A percentile compares a stretch with the other conserved stretches of the same genome.
Evolutionary conservation across 140 eudicot genomes (phyloP).

Genomic region (Artemisia princeps): DNA sequence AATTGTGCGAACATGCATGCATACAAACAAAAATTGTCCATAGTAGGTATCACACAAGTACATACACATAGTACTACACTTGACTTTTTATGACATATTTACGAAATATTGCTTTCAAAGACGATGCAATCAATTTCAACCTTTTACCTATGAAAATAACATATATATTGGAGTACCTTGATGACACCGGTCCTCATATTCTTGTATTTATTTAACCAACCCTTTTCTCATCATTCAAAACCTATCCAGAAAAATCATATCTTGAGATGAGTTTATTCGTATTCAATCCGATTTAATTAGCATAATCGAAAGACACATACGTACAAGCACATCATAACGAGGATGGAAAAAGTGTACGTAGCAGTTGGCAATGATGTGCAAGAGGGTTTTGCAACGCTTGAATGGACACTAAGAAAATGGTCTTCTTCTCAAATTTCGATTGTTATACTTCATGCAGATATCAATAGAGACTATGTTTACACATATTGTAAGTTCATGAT

Average conservation of each 20-base stretch:
- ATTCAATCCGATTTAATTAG: slow-evolving; percentile 4
- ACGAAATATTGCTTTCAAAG: slow-evolving; percentile 13
- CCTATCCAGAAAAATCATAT: slow-evolving; percentile 19
- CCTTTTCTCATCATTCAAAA: slow-evolving; percentile 23
- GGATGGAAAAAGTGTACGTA: slow-evolving; percentile 57
- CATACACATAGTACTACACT: not conserved
- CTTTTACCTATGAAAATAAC: slow-evolving; percentile 24
- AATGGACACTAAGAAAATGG: slow-evolving; percentile 70
- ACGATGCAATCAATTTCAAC: slow-evolving; percentile 20
- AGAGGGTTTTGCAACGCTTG: slow-evolving; percentile 60
- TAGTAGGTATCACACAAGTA: not conserved
- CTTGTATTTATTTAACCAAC: slow-evolving; percentile 27
- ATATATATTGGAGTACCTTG: slow-evolving; percentile 14
- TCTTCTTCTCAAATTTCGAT: slow-evolving; percentile 45
- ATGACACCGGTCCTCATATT: slow-evolving; percentile 24
- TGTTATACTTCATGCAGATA: slow-evolving; percentile 53
- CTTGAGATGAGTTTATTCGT: not conserved
- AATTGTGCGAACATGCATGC: not conserved
- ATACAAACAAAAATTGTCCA: not conserved
- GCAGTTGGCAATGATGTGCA: slow-evolving; percentile 57
- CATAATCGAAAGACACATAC: not conserved
- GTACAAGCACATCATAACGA: not conserved
- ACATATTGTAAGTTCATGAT: slow-evolving; percentile 52
- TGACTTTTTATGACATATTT: slow-evolving; percentile 10
- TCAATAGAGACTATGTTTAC: slow-evolving; percentile 46